Evolutionary conservation across 257 asterid species (phyloP).

Genomic region (Nemophila menziesii): DNA sequence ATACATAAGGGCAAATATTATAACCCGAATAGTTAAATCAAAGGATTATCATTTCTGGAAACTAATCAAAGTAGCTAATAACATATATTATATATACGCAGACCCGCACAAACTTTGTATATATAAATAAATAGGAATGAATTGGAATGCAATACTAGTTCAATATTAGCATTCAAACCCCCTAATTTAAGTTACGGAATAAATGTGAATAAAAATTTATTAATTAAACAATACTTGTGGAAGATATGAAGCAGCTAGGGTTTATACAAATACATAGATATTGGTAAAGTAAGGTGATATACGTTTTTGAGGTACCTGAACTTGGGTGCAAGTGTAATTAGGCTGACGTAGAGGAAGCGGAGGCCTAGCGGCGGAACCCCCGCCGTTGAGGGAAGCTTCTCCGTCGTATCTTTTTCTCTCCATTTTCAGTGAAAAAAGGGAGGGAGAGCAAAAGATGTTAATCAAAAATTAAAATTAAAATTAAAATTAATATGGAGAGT

Average conservation of each 20-base stretch:
- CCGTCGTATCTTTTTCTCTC: constrained; percentile 31
- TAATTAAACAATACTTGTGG: not conserved
- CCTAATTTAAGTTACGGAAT: too few relatives aligned
- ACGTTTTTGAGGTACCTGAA: constrained; percentile 13
- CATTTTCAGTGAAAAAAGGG: constrained; percentile 20
- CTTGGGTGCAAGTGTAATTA: constrained; percentile 35
- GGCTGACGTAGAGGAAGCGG: constrained; percentile 20
- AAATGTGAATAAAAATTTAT: too few relatives aligned
- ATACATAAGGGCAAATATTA: constrained; percentile 11
- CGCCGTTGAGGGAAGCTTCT: constrained; percentile 25
- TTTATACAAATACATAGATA: not conserved
- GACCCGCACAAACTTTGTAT: too few relatives aligned
- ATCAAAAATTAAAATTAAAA: not conserved
- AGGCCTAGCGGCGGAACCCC: constrained; percentile 7
- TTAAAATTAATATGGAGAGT: too few relatives aligned
- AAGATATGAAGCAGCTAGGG: not conserved
- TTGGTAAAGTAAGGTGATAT: not conserved
- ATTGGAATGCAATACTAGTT: too few relatives aligned
- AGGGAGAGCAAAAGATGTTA: not conserved
- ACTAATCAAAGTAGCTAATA: not conserved
- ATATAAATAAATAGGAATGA: too few relatives aligned
- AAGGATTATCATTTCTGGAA: not conserved
- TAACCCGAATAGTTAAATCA: too few relatives aligned
- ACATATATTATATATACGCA: too few relatives aligned
- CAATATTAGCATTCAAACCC: too few relatives aligned